A percentile compares a stretch with the other conserved stretches of the same genome.
Conservation (phyloP, 225 moss, liverwort and hornwort species). For the Sphagnum tenellum region DNA sequence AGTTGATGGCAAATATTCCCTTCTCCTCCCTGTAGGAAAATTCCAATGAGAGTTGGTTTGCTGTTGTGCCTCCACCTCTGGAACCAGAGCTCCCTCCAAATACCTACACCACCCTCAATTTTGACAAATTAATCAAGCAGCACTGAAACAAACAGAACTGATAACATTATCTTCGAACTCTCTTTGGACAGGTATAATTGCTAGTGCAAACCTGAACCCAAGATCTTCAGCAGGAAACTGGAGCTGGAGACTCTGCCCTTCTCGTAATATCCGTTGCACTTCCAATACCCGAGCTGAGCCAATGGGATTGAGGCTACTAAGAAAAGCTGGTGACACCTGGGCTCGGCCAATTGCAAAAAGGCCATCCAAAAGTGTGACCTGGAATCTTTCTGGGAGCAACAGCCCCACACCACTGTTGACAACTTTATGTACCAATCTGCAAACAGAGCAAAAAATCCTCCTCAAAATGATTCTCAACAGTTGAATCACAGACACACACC, state of each 20-base stretch:
- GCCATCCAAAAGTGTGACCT: slow-evolving; percentile 56
- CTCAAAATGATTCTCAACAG: too few species aligned
- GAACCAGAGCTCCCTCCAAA: slow-evolving; percentile 54
- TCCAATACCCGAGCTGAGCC: slow-evolving; percentile 43
- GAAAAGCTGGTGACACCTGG: slow-evolving; percentile 65
- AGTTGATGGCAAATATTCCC: slow-evolving; percentile 67
- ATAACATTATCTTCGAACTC: neutral
- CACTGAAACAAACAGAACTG: neutral
- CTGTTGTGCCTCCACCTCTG: slow-evolving; percentile 20
- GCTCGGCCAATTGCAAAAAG: slow-evolving; percentile 57
- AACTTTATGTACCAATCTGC: slow-evolving; percentile 58
- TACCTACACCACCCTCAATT: slow-evolving; percentile 28
- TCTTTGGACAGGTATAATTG: neutral
- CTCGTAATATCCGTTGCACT: slow-evolving; percentile 64
- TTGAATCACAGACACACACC: too few species aligned
- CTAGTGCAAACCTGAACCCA: slow-evolving; percentile 59
- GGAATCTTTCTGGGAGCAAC: slow-evolving; percentile 54
- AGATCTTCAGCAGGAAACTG: slow-evolving; percentile 95
- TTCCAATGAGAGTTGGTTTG: neutral
- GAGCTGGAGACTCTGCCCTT: slow-evolving; percentile 80
- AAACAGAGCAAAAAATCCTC: neutral
- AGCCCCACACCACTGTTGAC: slow-evolving; percentile 43
- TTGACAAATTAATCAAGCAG: too few species aligned
- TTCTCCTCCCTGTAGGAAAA: slow-evolving; percentile 46
- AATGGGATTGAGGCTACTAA: slow-evolving; percentile 51